Conservation (phyloP, 2,329 filamentous ascomycete species). For the Truncatella angustata region DNA sequence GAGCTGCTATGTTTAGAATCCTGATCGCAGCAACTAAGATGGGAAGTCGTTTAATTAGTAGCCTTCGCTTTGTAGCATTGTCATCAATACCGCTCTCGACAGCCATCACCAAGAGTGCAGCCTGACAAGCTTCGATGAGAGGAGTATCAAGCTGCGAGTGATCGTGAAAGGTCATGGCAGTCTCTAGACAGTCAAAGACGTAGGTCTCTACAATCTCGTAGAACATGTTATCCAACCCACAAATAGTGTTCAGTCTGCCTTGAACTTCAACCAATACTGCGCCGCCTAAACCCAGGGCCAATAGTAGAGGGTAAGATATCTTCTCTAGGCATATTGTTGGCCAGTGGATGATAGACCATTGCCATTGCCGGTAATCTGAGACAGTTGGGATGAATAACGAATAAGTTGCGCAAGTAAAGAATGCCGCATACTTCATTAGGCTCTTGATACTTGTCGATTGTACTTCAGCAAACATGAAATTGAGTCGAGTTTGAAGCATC, state of each 20-base stretch:
- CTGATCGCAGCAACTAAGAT: background rate
- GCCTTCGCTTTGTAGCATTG: background rate
- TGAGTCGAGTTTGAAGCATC: background rate
- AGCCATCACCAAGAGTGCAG: background rate
- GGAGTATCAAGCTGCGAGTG: background rate
- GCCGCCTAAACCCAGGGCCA: background rate
- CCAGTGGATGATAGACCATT: background rate
- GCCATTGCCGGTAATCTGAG: background rate
- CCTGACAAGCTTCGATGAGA: background rate
- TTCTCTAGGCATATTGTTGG: background rate
- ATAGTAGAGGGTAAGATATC: background rate
- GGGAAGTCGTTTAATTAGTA: background rate
- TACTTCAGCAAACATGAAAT: background rate
- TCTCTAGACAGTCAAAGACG: background rate
- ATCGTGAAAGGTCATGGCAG: background rate
- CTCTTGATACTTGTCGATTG: background rate
- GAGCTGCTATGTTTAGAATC: background rate
- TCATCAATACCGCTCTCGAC: background rate
- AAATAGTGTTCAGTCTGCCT: background rate
- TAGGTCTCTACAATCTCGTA: background rate
- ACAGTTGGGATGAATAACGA: background rate
- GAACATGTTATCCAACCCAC: background rate
- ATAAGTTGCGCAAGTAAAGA: background rate
- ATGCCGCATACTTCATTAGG: background rate
- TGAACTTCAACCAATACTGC: background rate